These are phyloP conservation scores for Furcasterigmium sp. DNA, from an alignment of 2,329 filamentous ascomycete species.

Conservation along the genomic window DNA sequence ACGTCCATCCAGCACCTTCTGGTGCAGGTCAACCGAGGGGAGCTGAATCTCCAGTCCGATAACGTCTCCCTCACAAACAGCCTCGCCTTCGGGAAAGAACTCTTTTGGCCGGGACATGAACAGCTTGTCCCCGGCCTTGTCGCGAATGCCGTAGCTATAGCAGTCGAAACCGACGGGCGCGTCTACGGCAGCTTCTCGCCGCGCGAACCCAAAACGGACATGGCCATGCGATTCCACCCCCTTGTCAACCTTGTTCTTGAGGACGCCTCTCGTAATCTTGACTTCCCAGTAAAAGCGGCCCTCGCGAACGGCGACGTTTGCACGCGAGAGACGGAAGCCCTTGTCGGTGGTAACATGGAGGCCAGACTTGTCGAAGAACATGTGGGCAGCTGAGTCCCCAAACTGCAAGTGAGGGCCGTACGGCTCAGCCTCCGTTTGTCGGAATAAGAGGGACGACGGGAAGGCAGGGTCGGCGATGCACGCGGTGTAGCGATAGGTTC, in stretches of 20 bases:
- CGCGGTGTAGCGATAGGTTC: slow-evolving; percentile 80
- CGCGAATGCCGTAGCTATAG: slow-evolving; percentile 90
- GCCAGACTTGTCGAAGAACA: slow-evolving; percentile 74
- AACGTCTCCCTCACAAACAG: slow-evolving; percentile 84
- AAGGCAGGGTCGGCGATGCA: slow-evolving; percentile 88
- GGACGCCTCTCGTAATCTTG: slow-evolving; percentile 75
- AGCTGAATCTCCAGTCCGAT: slow-evolving; percentile 90
- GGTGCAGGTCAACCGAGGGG: slow-evolving; percentile 77
- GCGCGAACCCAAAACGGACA: slow-evolving; percentile 82
- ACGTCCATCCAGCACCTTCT: slow-evolving; percentile 79
- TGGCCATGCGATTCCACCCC: slow-evolving; percentile 47
- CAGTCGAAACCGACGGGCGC: slow-evolving; percentile 82
- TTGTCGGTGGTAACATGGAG: slow-evolving; percentile 83
- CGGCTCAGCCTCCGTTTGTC: slow-evolving; percentile 80
- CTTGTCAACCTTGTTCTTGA: slow-evolving; percentile 32
- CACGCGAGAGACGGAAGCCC: slow-evolving; percentile 85
- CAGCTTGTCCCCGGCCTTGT: slow-evolving; percentile 85
- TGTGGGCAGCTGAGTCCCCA: slow-evolving; percentile 82
- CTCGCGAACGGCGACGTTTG: slow-evolving; percentile 85
- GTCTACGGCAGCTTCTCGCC: slow-evolving; percentile 75
- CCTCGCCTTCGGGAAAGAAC: slow-evolving; percentile 74
- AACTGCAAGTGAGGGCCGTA: slow-evolving; percentile 84
- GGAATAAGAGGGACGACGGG: slow-evolving; percentile 81
- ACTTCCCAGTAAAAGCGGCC: slow-evolving; percentile 94
- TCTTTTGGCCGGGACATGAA: slow-evolving; percentile 91